phyloP scores from a whole-genome alignment of 345 rosid species.

The Cardamine chenopodiifolia region DNA sequence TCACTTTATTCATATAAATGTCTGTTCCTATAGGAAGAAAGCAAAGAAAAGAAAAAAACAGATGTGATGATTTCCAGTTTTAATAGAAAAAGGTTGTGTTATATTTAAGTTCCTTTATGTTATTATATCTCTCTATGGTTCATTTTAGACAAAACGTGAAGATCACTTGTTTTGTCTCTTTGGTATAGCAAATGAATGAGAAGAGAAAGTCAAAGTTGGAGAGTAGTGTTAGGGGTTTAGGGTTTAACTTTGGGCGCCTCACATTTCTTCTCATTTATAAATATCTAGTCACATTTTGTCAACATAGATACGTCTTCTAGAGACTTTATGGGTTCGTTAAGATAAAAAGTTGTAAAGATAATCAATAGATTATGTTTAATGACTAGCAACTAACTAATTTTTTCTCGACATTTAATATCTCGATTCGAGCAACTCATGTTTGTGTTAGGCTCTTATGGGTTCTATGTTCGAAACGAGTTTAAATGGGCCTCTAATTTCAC shows the following conservation, averaged over 20 bases:
- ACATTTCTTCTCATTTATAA: background rate
- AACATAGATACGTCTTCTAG: background rate
- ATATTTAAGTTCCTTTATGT: conserved; percentile 5
- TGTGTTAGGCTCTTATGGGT: background rate
- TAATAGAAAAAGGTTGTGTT: conserved; percentile 33
- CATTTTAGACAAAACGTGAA: background rate
- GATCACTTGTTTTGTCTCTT: conserved; percentile 5
- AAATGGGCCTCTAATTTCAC: background rate
- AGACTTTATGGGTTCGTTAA: background rate
- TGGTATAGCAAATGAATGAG: conserved; percentile 14
- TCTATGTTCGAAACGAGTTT: background rate
- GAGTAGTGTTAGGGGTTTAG: background rate
- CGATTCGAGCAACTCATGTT: background rate
- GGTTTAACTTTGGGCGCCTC: background rate
- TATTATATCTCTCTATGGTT: background rate
- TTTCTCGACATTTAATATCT: conserved; percentile 2
- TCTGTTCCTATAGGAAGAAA: conserved; percentile 38
- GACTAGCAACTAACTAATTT: background rate
- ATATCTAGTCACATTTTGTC: background rate
- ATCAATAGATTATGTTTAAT: conserved; percentile 14
- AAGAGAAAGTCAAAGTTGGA: conserved; percentile 22
- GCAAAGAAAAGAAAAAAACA: conserved; percentile 23
- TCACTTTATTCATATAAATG: conserved; percentile 40
- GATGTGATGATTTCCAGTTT: conserved; percentile 25
- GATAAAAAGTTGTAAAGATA: background rate